Evolutionary conservation across 306 rosid species (phyloP), one percentile per base, ranked within the genome.

Genomic region (Sicyos edulis): DNA sequence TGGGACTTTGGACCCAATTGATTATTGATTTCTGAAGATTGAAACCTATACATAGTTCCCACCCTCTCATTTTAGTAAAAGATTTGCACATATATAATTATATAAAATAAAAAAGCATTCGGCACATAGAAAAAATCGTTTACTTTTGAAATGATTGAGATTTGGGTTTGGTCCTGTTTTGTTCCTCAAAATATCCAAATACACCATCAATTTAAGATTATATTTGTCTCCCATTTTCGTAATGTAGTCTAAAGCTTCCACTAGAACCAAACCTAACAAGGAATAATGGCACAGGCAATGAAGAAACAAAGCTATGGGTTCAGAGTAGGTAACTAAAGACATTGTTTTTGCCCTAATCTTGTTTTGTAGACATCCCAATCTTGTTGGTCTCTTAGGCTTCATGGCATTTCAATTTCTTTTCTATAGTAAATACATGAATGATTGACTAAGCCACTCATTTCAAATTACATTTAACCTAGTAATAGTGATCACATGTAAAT

Each of bases 341-440:
- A 21, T 7, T 76, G 71, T 71, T 80, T 76, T 80, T 76, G 77
- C 79, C 73, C 71, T 17, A 52, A 73, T 32, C 63, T 81, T 70
- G 15, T 44, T 42, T 65, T 44, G 32, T 40, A 65, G 17, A 10
- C 71, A 40, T 17, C 1, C 71, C 71, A 42, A 42, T 21, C 34
- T 65, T 65, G 34, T 44, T 42, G 71, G 71, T 17, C 34, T 40
- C 45, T 40, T 40, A 40, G 45, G 71, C 70, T 76, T 64, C 78
- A 74, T 74, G 80, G 85, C 75, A 80, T 75, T 64, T 11, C 63
- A 10, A 26, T 63, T 14, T 37, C 2, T 63, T 62, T 26, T 61
- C 8, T 63, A 5, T 40, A 44, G 15, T 47, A 47, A 47, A 47
- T 11, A 47, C 15, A 47, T 47, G 52, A 47, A 47, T 47, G 52